Evolutionary conservation across 495 filamentous ascomycete species (phyloP).

Genomic region (Podospora pseudocomata): DNA sequence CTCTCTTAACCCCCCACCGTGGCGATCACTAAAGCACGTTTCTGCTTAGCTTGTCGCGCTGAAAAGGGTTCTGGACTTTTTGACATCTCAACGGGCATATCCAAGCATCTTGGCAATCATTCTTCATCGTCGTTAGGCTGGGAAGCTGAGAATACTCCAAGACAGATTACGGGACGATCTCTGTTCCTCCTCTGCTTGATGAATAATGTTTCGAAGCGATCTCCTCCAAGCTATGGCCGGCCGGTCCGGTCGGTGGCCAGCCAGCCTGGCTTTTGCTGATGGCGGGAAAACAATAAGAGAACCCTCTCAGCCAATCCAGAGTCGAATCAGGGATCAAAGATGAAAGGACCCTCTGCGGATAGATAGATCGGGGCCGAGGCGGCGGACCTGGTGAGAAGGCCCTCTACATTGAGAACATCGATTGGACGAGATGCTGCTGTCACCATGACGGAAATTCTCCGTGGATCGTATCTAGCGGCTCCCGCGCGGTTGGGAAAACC

Average conservation of each 20-base stretch:
- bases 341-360: neutral
- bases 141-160: neutral
- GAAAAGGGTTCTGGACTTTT: neutral
- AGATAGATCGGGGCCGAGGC: conserved; percentile 1
- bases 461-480: conserved; percentile 1
- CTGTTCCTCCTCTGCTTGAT: neutral
- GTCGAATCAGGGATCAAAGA: neutral
- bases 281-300: neutral
- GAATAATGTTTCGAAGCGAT: conserved; percentile 2
- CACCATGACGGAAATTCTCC: neutral
- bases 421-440: neutral
- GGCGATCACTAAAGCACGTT: neutral
- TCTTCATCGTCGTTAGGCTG: neutral
- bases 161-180: neutral
- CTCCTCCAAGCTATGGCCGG: neutral
- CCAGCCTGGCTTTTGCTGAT: neutral
- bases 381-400: neutral
- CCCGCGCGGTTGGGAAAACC: neutral
- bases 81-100: neutral
- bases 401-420: neutral
- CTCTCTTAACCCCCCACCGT: neutral
- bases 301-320: neutral
- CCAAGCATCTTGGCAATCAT: neutral
- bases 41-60: neutral
- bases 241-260: neutral